phyloP scores from a whole-genome alignment of 495 filamentous ascomycete species.

The Aspergillus coremiiformis region DNA sequence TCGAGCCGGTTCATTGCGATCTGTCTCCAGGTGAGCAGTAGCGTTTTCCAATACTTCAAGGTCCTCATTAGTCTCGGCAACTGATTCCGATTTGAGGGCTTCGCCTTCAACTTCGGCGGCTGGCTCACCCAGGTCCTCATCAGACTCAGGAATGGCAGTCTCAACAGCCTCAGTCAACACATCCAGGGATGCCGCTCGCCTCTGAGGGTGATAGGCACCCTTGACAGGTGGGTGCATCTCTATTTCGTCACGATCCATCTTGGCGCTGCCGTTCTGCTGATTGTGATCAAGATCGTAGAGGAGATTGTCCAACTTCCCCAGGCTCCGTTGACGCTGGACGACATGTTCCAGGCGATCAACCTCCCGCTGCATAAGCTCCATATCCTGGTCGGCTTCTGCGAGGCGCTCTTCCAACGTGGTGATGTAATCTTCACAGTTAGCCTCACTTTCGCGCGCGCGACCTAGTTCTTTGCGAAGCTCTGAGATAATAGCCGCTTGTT shows the following conservation, averaged over 20 bases:
- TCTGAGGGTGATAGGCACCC: constrained; percentile 19
- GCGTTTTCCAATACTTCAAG: constrained; percentile 28
- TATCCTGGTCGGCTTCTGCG: constrained; percentile 92
- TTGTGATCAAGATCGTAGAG: constrained; percentile 84
- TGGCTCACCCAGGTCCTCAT: constrained; percentile 43
- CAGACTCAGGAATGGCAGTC: constrained; percentile 49
- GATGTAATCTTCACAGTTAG: constrained; percentile 88
- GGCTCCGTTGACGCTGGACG: constrained; percentile 86
- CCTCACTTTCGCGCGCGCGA: constrained; percentile 85
- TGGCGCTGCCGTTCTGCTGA: constrained; percentile 51
- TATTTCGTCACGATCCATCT: constrained; percentile 26
- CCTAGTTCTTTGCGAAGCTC: constrained; percentile 89
- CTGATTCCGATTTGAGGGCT: constrained; percentile 26
- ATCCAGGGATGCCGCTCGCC: constrained; percentile 35
- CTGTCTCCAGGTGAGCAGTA: constrained; percentile 23
- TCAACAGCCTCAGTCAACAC: constrained; percentile 44
- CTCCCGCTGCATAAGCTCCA: constrained; percentile 93
- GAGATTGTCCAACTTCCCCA: constrained; percentile 88
- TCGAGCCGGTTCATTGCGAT: constrained; percentile 3
- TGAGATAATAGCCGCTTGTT: constrained; percentile 72
- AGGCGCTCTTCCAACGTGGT: constrained; percentile 93
- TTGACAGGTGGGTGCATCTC: constrained; percentile 14
- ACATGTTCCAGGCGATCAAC: constrained; percentile 91
- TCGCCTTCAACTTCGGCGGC: constrained; percentile 35
- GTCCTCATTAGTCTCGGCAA: constrained; percentile 21